Base-by-base conservation (phyloP, 148 eudicot species). In the Gaultheria prostrata region DNA sequence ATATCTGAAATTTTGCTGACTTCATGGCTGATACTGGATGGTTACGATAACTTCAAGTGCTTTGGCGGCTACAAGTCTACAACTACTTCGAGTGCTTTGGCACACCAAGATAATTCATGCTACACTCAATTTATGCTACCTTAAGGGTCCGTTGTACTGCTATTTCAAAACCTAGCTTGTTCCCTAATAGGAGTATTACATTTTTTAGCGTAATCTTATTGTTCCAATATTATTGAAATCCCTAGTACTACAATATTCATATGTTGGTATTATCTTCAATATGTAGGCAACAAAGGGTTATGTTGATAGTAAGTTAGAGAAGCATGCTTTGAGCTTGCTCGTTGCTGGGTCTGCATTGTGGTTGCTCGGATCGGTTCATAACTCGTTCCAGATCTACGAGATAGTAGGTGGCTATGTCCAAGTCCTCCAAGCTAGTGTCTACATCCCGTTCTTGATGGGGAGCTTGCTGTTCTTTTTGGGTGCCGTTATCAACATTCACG, bases 341-440 rank as follows among this genome's bases (percentile, higher is more conserved):
- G 80, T 95, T 32, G 96, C 93, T 12, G 98, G 98, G 11, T 84
- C 98, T 3, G 67, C 83, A 39, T 82, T 95, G 32, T 94, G 98
- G 98, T 45, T 94, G 57, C 79, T 93, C n/a, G 98, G 98, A 21
- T 95, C 98, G 13, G 91, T 93, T 82, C 98, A 88, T 50, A 95
- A 95, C 80, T 87, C 94, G 1, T 95, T 95, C 86, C 98, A 95
- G 73, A 85, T 94, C 70, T 95, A 94, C 32, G 98, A 95, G 86
- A 88, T 94, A 86, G 89, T 97, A 0, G 94, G 91, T 87, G 96
- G 93, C 14, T 94, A 92, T 80, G 84, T 93, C 72, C 98, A 95
- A 85, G 82, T 95, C 54, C 79, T 95, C 83, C 98, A 95, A 83
- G 87, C 92, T 50, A 85, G 91, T 81, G 95, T 94, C 80, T 90